Evolutionary conservation across 345 rosid species (phyloP).

Genomic region (Eutrema heterophyllum): DNA sequence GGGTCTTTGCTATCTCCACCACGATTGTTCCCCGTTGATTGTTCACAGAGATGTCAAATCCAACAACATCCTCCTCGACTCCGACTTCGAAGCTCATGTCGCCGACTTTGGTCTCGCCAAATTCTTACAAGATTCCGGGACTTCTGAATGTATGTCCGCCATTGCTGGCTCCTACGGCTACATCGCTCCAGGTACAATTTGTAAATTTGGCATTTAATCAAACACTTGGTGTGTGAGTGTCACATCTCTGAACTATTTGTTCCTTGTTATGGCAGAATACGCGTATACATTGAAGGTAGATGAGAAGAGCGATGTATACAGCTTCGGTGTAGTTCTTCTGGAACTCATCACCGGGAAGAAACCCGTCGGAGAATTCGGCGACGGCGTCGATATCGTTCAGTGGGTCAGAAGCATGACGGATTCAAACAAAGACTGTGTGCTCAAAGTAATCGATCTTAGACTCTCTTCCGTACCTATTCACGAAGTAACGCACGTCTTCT

Average conservation of each 20-base stretch:
- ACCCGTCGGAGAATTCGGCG: slow-evolving; percentile 95
- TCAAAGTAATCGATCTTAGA: slow-evolving; percentile 72
- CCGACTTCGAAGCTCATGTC: slow-evolving; percentile 76
- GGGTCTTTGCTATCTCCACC: slow-evolving; percentile 81
- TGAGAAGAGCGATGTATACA: slow-evolving; percentile 94
- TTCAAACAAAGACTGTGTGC: slow-evolving; percentile 73
- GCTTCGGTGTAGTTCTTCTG: slow-evolving; percentile 82
- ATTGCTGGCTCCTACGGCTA: slow-evolving; percentile 95
- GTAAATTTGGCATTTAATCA: neutral
- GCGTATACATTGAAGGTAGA: slow-evolving; percentile 92
- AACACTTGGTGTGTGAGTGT: neutral
- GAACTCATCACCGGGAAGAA: slow-evolving; percentile 74
- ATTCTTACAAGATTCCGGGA: slow-evolving; percentile 74
- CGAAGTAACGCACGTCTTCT: slow-evolving; percentile 85
- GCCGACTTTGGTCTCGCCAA: slow-evolving; percentile 93
- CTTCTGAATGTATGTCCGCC: slow-evolving; percentile 92
- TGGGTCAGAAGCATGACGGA: slow-evolving; percentile 85
- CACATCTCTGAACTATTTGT: neutral
- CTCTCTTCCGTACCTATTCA: slow-evolving; percentile 72
- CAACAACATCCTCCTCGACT: slow-evolving; percentile 73
- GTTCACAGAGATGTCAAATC: slow-evolving; percentile 83
- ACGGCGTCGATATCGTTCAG: slow-evolving; percentile 92
- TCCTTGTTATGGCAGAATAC: slow-evolving; percentile 46
- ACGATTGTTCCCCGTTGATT: slow-evolving; percentile 74
- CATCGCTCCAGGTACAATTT: slow-evolving; percentile 69